Evolutionary conservation across 1,284 basidiomycete species (phyloP).

Genomic region (Pseudozyma pruni): DNA sequence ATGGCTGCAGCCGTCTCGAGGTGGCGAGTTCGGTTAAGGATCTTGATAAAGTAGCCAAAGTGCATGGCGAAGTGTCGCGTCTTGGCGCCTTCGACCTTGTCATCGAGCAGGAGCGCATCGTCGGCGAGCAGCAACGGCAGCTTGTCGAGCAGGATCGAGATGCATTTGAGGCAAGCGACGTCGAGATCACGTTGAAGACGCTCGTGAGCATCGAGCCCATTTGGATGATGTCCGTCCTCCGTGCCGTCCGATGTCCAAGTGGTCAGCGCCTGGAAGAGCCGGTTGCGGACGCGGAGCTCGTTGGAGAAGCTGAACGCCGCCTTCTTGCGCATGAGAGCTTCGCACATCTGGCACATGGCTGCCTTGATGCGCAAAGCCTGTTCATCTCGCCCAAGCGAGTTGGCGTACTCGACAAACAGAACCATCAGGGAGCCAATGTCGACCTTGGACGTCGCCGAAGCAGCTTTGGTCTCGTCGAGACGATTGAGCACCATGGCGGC

Average conservation of each 20-base stretch:
- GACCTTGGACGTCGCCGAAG: conserved; percentile 42
- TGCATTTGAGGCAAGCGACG: conserved; percentile 59
- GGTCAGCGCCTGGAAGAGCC: conserved; percentile 61
- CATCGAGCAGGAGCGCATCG: conserved; percentile 61
- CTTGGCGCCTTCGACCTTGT: conserved; percentile 65
- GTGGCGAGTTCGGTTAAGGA: conserved; percentile 57
- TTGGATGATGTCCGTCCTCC: conserved; percentile 35
- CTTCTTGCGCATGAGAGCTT: conserved; percentile 61
- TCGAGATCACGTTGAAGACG: conserved; percentile 62
- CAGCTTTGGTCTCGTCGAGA: conserved; percentile 35
- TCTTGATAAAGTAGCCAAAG: conserved; percentile 65
- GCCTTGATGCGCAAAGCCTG: conserved; percentile 62
- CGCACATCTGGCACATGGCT: conserved; percentile 62
- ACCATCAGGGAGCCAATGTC: conserved; percentile 64
- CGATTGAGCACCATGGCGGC: conserved; percentile 55
- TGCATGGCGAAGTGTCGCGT: conserved; percentile 61
- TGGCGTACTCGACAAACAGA: conserved; percentile 62
- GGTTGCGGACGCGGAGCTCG: conserved; percentile 61
- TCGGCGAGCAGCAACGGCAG: conserved; percentile 61
- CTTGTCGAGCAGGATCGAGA: conserved; percentile 60
- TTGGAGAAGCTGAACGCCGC: conserved; percentile 54
- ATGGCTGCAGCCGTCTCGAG: conserved; percentile 36
- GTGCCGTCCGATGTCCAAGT: conserved; percentile 62
- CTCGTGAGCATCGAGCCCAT: conserved; percentile 41
- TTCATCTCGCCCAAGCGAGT: conserved; percentile 56